Evolutionary conservation across 192 early-diverging fungal genomes (phyloP).

Genomic region (Oehlia diaphana): DNA sequence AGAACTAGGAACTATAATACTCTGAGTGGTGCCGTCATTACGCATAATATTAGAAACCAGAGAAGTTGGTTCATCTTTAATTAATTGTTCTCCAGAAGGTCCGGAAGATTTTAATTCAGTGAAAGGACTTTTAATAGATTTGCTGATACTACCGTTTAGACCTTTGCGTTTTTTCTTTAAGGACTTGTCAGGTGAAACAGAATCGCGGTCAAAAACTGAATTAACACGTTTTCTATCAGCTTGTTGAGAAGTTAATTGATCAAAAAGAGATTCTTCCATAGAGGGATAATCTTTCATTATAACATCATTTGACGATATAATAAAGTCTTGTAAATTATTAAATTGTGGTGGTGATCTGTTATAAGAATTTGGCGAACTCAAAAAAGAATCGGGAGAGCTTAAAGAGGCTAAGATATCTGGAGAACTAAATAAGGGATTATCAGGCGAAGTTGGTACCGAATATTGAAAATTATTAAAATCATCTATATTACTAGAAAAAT

Average conservation of each 20-base stretch:
- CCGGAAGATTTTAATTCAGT: not conserved
- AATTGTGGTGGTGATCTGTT: not conserved
- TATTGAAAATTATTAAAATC: not conserved
- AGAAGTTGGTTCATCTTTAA: not conserved
- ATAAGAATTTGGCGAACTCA: not conserved
- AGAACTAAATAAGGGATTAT: not conserved
- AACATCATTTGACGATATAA: not conserved
- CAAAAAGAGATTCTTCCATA: conserved; percentile 10
- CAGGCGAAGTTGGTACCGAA: not conserved
- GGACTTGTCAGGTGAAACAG: not conserved
- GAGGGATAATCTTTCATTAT: not conserved
- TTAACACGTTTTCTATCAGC: conserved; percentile 13
- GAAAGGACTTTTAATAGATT: not conserved
- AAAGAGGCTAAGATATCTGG: conserved; percentile 4
- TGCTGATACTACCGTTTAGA: not conserved
- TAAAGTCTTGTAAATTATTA: conserved; percentile 2
- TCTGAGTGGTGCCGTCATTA: not conserved
- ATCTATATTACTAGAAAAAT: not conserved
- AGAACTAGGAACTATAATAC: conserved; percentile 12
- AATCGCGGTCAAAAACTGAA: not conserved
- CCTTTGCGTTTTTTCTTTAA: conserved; percentile 10
- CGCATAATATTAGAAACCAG: not conserved
- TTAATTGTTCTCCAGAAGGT: not conserved
- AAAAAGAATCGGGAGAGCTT: not conserved
- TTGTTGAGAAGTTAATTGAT: conserved; percentile 6